Percentiles rank a stretch among this genome's conserved stretches.
Conservation (phyloP, 139 green algal species). For the Chlorella sp. region DNA sequence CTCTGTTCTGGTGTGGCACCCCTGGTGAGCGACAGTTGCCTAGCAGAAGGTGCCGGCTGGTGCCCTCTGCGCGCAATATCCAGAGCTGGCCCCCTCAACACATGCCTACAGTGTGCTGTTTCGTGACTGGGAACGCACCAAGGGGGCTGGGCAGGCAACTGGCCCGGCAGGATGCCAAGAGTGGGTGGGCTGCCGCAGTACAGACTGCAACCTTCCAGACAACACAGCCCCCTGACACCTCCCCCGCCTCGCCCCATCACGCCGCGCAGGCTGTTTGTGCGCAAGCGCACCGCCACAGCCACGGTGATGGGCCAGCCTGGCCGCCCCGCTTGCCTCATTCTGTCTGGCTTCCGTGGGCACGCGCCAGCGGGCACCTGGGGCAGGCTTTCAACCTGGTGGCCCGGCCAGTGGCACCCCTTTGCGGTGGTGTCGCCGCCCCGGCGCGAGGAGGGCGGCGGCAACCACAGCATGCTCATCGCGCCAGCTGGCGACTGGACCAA, state of each 20-base stretch:
- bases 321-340: not conserved
- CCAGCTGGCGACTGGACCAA: conserved; percentile 11
- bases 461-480: not conserved
- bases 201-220: no score
- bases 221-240: not conserved
- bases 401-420: conserved; percentile 2
- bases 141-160: no score
- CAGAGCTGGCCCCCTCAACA: no score
- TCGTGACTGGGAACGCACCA: no score
- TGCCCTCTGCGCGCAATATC: no score
- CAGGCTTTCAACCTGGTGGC: not conserved
- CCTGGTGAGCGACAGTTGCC: not conserved
- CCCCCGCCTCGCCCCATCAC: not conserved
- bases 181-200: no score
- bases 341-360: not conserved
- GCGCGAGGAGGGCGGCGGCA: not conserved
- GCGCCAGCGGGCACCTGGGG: not conserved
- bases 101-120: no score
- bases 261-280: conserved; percentile 4
- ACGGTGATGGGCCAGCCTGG: not conserved
- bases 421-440: not conserved
- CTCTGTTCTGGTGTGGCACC: not conserved
- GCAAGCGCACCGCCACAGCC: not conserved
- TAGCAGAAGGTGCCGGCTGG: not conserved
- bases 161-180: no score